These are phyloP conservation scores for Melastoma malabathricum DNA, from an alignment of 345 rosid genomes.

Conservation along the genomic window DNA sequence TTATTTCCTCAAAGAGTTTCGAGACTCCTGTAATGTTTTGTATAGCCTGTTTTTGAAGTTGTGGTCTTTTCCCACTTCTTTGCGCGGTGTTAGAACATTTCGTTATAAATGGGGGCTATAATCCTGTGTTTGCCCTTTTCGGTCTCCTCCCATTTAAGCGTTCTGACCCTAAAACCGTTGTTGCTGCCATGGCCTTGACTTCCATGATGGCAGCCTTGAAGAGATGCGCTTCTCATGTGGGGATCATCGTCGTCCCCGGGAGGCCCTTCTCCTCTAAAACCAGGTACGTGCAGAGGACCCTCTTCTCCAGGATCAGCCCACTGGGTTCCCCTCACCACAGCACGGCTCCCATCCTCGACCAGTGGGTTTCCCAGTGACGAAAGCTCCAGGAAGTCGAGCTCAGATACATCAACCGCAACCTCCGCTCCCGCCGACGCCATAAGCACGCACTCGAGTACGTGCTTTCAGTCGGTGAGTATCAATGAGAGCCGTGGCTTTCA, in stretches of 20 bases:
- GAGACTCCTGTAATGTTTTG: too few species aligned
- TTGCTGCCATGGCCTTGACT: not conserved
- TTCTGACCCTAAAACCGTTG: too few species aligned
- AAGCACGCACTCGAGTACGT: conserved; percentile 79
- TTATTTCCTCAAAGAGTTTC: too few species aligned
- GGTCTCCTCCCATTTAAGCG: not conserved
- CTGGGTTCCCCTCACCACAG: conserved; percentile 44
- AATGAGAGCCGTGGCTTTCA: too few species aligned
- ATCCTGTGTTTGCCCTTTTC: not conserved
- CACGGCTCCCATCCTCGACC: conserved; percentile 54
- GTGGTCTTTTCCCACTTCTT: too few species aligned
- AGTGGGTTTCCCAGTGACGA: conserved; percentile 49
- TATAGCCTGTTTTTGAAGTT: too few species aligned
- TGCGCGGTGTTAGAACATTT: too few species aligned
- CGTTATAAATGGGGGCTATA: too few species aligned
- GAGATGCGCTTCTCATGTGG: not conserved
- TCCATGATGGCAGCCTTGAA: not conserved
- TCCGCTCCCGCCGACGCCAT: conserved; percentile 63
- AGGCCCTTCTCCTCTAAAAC: not conserved
- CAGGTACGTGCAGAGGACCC: conserved; percentile 5
- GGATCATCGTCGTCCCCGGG: not conserved
- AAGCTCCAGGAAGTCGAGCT: conserved; percentile 51
- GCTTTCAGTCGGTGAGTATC: too few species aligned
- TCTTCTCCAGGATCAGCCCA: conserved; percentile 63
- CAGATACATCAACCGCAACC: conserved; percentile 55